Conservation (phyloP, 805 yeast species). For the Ogataea henricii region DNA sequence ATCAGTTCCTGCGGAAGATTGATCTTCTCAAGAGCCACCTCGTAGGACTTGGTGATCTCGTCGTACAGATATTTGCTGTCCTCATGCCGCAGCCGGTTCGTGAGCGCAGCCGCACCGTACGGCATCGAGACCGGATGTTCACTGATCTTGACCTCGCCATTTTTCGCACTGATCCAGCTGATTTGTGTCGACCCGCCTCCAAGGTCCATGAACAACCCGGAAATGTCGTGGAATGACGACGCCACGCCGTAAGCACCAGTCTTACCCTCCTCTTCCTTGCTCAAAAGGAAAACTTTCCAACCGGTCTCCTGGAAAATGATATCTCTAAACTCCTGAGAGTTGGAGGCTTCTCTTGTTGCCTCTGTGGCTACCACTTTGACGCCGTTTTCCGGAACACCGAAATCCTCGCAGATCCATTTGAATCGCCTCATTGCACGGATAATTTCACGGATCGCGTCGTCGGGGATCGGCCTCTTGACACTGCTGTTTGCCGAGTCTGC, state of each 20-base stretch:
- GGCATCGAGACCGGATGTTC: constrained; percentile 64
- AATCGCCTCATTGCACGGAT: constrained; percentile 67
- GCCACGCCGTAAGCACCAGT: constrained; percentile 76
- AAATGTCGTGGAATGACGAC: constrained; percentile 64
- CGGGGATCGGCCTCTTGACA: constrained; percentile 54
- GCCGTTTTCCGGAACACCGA: constrained; percentile 62
- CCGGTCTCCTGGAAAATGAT: constrained; percentile 60
- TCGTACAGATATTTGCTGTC: constrained; percentile 48
- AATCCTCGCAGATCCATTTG: constrained; percentile 68
- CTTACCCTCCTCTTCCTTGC: constrained; percentile 65
- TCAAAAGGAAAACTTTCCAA: constrained; percentile 63
- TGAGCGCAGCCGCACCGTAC: constrained; percentile 71
- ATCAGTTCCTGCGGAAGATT: constrained; percentile 53
- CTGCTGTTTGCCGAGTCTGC: constrained; percentile 33
- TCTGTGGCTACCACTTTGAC: constrained; percentile 75
- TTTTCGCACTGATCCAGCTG: constrained; percentile 63
- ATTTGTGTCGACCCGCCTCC: constrained; percentile 73
- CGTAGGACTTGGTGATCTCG: constrained; percentile 56
- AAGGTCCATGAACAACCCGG: constrained; percentile 70
- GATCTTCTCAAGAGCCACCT: constrained; percentile 50
- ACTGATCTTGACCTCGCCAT: constrained; percentile 58
- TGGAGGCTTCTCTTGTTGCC: constrained; percentile 70
- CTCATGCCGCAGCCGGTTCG: constrained; percentile 55
- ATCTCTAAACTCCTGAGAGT: constrained; percentile 57
- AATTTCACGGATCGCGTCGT: constrained; percentile 58